A percentile compares a stretch with the other conserved stretches of the same genome.
phyloP scores from a whole-genome alignment of 495 filamentous ascomycete species.

The Podospora bellae-mahoneyi region DNA sequence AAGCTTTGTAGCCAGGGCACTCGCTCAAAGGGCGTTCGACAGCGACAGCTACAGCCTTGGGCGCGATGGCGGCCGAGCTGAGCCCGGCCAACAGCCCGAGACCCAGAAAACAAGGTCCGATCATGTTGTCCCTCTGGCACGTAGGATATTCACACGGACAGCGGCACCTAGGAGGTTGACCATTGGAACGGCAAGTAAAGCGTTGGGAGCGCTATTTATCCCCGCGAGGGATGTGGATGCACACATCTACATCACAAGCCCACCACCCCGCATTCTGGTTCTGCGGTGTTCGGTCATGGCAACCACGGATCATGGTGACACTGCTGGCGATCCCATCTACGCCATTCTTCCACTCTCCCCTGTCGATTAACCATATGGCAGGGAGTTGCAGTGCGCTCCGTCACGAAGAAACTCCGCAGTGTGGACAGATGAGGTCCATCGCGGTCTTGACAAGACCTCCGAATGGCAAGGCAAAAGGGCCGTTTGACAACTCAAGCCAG shows the following conservation, averaged over 20 bases:
- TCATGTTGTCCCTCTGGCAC: conserved; percentile 16
- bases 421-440: neutral
- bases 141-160: neutral
- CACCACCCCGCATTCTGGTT: neutral
- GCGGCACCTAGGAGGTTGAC: conserved; percentile 6
- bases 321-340: conserved; percentile 1
- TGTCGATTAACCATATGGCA: neutral
- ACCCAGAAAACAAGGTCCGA: conserved; percentile 16
- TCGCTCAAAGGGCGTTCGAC: conserved; percentile 30
- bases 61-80: conserved; percentile 17
- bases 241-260: neutral
- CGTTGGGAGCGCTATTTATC: neutral
- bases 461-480: conserved; percentile 19
- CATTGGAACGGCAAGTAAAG: neutral
- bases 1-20: conserved; percentile 72
- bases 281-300: neutral
- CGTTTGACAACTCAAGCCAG: conserved; percentile 8
- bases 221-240: neutral
- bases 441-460: neutral
- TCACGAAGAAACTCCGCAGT: neutral
- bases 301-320: neutral
- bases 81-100: conserved; percentile 23
- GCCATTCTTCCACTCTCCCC: neutral
- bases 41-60: conserved; percentile 12
- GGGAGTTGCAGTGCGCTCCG: neutral